Evolutionary conservation across 2,329 filamentous ascomycete genomes (phyloP).

Genomic region (Colletotrichum melonis): DNA sequence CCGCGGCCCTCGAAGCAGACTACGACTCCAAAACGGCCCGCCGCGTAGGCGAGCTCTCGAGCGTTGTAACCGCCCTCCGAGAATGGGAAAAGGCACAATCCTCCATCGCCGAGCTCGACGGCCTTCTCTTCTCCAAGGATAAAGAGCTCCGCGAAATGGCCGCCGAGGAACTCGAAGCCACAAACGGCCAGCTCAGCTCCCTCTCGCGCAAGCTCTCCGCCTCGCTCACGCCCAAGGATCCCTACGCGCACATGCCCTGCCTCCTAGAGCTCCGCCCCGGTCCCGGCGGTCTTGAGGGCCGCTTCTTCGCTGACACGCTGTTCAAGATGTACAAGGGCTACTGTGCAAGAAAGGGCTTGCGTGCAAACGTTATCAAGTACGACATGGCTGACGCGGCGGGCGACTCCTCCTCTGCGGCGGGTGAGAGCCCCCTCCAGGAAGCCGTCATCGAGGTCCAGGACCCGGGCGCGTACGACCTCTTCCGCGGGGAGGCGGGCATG

Average conservation of each 20-base stretch:
- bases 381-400: conserved; percentile 77
- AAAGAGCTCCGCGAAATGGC: conserved; percentile 82
- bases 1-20: conserved; percentile 58
- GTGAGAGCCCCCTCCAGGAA: conserved; percentile 81
- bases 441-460: conserved; percentile 87
- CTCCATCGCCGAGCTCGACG: conserved; percentile 64
- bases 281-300: conserved; percentile 90
- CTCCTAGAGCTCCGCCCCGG: conserved; percentile 93
- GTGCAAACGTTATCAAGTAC: conserved; percentile 79
- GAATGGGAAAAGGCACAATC: conserved; percentile 68
- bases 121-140: conserved; percentile 64
- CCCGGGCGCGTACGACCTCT: conserved; percentile 80
- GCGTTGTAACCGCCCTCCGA: conserved; percentile 66
- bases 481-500: conserved; percentile 91
- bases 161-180: conserved; percentile 81
- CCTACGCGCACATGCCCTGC: conserved; percentile 90
- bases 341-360: conserved; percentile 76
- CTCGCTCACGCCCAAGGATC: conserved; percentile 86
- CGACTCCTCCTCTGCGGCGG: conserved; percentile 61
- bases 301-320: conserved; percentile 88
- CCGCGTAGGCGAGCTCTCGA: conserved; percentile 70
- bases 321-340: conserved; percentile 90
- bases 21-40: conserved; percentile 70
- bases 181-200: conserved; percentile 68
- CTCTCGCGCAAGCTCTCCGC: conserved; percentile 78